Evolutionary conservation across 2,329 filamentous ascomycete species (phyloP), one percentile per base, ranked within the genome.

Genomic region (Fusarium sarcochroum): DNA sequence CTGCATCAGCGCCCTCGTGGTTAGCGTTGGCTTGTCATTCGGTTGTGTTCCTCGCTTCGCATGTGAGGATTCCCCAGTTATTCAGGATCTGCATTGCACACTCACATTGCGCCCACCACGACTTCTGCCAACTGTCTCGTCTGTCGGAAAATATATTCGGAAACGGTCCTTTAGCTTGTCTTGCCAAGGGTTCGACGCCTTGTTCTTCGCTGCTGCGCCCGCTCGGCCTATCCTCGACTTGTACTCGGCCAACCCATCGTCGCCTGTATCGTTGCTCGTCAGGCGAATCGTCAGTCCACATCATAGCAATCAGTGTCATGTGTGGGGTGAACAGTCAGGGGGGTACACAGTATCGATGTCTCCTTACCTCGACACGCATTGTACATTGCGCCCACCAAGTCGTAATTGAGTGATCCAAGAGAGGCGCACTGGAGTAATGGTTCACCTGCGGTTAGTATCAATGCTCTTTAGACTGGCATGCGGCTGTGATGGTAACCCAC

Each of bases 101-200:
- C 72, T 66, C 72, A 90, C 89, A 57, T 80, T 77, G 58, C 78
- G 81, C 3, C 91, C 92, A 30, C 89, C 91, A 64, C 83, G 87
- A 73, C 91, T 94, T 30, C 79, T 76, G 11, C 77, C 75, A 5
- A 97, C 90, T 1, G 93, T 97, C 20, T 89, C 79, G 13, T 87
- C 79, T 2, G 91, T 93, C 4, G 94, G 94, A 73, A 95, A 98
- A 78, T 94, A 97, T 51, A 97, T 86, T 11, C 90, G 87, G 70
- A 96, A 87, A 47, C 83, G 83, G 32, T 87, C 79, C 64, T 80
- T 80, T 35, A 82, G 68, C 55, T 70, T 70, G 35, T 66, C 34
- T 44, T 57, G 59, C 70, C 66, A 66, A 61, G 48, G 35, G 63
- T 66, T 34, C 63, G 50, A 25, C 69, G 70, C 50, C 66, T 69